Percentiles rank a stretch among this genome's conserved stretches.
These are phyloP conservation scores for Pseudogymnoascus sp. DNA, from an alignment of 2,329 filamentous ascomycete species.

Conservation along the genomic window DNA sequence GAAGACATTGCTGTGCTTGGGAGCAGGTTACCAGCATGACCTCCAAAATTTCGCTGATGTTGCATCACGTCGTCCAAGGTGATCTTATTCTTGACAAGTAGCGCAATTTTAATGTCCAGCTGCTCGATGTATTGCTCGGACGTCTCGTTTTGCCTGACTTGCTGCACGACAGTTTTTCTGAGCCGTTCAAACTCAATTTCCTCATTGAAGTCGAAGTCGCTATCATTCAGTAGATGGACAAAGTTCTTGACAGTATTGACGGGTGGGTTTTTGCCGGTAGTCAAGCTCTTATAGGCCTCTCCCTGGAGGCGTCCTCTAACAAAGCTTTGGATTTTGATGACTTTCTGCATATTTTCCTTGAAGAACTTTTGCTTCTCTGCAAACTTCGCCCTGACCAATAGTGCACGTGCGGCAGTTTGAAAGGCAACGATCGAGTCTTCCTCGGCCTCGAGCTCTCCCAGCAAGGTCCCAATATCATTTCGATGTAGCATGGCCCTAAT, in stretches of 20 bases:
- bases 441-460: slow-evolving; percentile 72
- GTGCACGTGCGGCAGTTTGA: slow-evolving; percentile 66
- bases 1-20: slow-evolving; percentile 84
- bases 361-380: slow-evolving; percentile 82
- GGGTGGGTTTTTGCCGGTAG: slow-evolving; percentile 90
- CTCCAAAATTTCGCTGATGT: slow-evolving; percentile 93
- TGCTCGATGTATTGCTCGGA: slow-evolving; percentile 97
- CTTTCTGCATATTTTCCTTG: slow-evolving; percentile 96
- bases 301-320: slow-evolving; percentile 91
- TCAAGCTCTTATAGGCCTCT: slow-evolving; percentile 95
- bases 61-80: slow-evolving; percentile 95
- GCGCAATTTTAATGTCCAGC: slow-evolving; percentile 95
- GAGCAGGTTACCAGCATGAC: slow-evolving; percentile 74
- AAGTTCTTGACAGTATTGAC: slow-evolving; percentile 97
- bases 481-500: slow-evolving; percentile 73
- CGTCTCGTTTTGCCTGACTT: slow-evolving; percentile 94
- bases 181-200: slow-evolving; percentile 94
- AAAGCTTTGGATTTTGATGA: slow-evolving; percentile 97
- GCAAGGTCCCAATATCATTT: slow-evolving; percentile 61
- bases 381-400: slow-evolving; percentile 66
- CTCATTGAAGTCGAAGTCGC: slow-evolving; percentile 97
- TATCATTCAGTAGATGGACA: slow-evolving; percentile 94
- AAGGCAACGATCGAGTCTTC: slow-evolving; percentile 69
- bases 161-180: slow-evolving; percentile 92
- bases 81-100: slow-evolving; percentile 99